Conservation (phyloP, 306 rosid species). For the Cicer bijugum region DNA sequence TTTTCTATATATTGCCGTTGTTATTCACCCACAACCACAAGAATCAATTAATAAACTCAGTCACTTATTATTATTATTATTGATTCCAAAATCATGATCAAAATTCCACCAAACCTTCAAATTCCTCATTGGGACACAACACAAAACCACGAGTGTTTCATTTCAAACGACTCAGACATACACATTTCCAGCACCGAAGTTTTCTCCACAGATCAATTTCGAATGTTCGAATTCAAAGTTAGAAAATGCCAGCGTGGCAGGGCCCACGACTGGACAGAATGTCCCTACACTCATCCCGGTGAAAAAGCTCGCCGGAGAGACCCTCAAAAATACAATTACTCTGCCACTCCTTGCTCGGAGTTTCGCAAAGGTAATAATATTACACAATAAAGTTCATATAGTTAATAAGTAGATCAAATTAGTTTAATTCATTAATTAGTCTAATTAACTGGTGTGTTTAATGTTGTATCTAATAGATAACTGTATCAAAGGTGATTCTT, state of each 20-base stretch:
- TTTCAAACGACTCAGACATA: neutral
- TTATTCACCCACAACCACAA: neutral
- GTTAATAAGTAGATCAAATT: too few relatives aligned
- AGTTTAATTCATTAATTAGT: too few relatives aligned
- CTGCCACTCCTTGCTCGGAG: constrained; percentile 75
- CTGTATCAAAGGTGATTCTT: constrained; percentile 72
- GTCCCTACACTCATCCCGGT: constrained; percentile 89
- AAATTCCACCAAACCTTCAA: constrained; percentile 51
- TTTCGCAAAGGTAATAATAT: constrained; percentile 50
- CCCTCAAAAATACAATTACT: constrained; percentile 70
- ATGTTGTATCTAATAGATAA: constrained; percentile 42
- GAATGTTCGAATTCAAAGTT: constrained; percentile 85
- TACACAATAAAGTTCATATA: too few relatives aligned
- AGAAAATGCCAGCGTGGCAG: constrained; percentile 69
- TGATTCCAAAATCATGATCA: constrained; percentile 31
- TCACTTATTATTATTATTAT: neutral
- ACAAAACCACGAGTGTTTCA: constrained; percentile 36
- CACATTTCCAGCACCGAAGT: constrained; percentile 33
- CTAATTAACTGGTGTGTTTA: too few relatives aligned
- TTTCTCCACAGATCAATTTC: constrained; percentile 70
- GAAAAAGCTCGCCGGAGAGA: constrained; percentile 97
- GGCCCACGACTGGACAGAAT: constrained; percentile 91
- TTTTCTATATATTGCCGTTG: constrained; percentile 5
- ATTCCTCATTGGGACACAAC: constrained; percentile 53
- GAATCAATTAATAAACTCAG: neutral